Base-by-base conservation (phyloP, 1,139 yeast species). In the Scheffersomyces cryptocercus region DNA sequence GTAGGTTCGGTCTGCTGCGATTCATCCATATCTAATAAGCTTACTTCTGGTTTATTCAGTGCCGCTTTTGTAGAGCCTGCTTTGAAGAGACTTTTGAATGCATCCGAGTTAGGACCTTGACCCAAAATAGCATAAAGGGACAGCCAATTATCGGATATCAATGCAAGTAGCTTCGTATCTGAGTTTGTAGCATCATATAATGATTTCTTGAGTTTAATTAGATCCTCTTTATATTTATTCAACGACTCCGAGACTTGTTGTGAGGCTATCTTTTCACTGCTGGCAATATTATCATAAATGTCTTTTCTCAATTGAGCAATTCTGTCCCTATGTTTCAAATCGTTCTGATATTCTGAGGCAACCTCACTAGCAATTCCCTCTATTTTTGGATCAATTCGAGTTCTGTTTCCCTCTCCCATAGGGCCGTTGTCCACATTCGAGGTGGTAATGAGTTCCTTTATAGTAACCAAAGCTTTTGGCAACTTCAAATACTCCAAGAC, bases 401-500 rank as follows among this genome's bases (percentile, higher is more conserved):
- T 2, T 36, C 45, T 5, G 28, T 30, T 14, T 6, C 36, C 40
- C 2, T 44, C 34, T 4, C 36, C 37, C 2, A 38, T 12, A 9
- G 38, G 29, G 3, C 35, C 15, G 10, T 44, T 46, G 4, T 45
- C 48, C 3, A 35, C 36, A 2, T 38, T 41, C 14, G 37, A 40
- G 14, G 42, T 46, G 10, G 44, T 45, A n/a, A 67, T 42, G 26
- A 73, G 54, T 43, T 69, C 70, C 50, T 82, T 81, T 40, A 88
- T 62, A 29, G 79, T 81, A 11, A 72, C 73, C 24, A 90, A 59
- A 1, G 90, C 78, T 29, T 76, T 73, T 1, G 97, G 97, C 46
- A 93, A 70, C 45, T 85, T 84, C 51, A 90, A 75, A 55, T 80
- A 88, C 56, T 89, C 97, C 44, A 90, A 72, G 4, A 88, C 88